Evolutionary conservation across 305 asterid genomes (phyloP).

Genomic region (Fraxinus baroniana): DNA sequence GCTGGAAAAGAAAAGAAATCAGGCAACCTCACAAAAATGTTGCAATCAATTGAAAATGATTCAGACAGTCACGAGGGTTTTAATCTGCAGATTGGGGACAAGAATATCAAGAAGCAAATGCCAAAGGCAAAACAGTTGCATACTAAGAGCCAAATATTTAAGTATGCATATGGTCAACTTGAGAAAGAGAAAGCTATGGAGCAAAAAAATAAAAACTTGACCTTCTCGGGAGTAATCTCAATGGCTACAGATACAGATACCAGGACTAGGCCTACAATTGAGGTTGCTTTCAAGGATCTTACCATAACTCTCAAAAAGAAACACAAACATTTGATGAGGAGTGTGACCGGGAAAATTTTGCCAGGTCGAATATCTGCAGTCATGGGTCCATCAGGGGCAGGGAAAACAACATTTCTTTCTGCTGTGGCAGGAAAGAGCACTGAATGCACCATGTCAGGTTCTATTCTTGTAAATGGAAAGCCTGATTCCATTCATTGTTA

Average conservation of each 20-base stretch:
- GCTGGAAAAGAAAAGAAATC: conserved; percentile 48
- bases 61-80: conserved; percentile 62
- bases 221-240: conserved; percentile 87
- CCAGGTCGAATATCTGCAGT: conserved; percentile 97
- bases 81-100: conserved; percentile 73
- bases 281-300: conserved; percentile 86
- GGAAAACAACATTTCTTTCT: conserved; percentile 95
- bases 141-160: conserved; percentile 91
- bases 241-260: conserved; percentile 80
- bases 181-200: conserved; percentile 99
- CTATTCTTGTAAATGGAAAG: conserved; percentile 83
- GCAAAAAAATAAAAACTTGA: conserved; percentile 71
- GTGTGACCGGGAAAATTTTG: conserved; percentile 72
- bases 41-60: conserved; percentile 64
- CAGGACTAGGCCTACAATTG: conserved; percentile 78
- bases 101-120: conserved; percentile 64
- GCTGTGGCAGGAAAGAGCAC: conserved; percentile 83
- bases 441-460: conserved; percentile 73
- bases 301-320: conserved; percentile 79
- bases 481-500: conserved; percentile 80
- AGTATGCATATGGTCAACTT: conserved; percentile 94
- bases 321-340: conserved; percentile 87
- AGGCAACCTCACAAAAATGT: conserved; percentile 63
- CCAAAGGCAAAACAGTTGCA: conserved; percentile 67
- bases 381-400: conserved; percentile 99